Conservation (phyloP, 495 filamentous ascomycete genomes). For the Hyaloscypha finlandica region DNA sequence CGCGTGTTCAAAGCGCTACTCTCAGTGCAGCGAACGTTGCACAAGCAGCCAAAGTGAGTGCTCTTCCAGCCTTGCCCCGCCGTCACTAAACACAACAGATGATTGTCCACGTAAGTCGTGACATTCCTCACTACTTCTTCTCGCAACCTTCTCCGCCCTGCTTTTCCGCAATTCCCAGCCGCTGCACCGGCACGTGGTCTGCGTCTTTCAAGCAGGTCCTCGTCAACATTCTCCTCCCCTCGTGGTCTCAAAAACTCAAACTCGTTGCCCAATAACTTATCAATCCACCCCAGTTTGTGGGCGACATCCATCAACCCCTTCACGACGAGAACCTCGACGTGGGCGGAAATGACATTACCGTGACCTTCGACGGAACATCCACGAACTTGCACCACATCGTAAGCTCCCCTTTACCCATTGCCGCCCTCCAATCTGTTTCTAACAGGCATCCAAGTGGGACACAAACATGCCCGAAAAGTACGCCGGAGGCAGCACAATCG, state of each 20-base stretch:
- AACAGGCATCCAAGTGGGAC: conserved; percentile 42
- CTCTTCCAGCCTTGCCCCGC: background rate
- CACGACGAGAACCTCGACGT: conserved; percentile 59
- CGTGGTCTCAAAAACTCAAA: conserved; percentile 15
- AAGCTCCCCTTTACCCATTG: background rate
- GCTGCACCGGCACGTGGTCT: conserved; percentile 14
- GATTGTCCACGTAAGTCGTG: conserved; percentile 31
- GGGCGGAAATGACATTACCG: conserved; percentile 61
- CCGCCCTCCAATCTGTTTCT: background rate
- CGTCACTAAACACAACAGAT: conserved; percentile 14
- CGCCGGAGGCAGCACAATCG: conserved; percentile 38
- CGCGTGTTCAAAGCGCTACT: conserved; percentile 16
- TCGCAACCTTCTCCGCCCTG: background rate
- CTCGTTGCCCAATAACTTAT: conserved; percentile 4
- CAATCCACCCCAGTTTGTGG: conserved; percentile 46
- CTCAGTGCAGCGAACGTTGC: conserved; percentile 20
- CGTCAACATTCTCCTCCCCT: conserved; percentile 20
- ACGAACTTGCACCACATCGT: conserved; percentile 59
- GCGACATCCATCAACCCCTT: conserved; percentile 65
- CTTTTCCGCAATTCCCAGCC: background rate
- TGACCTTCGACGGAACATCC: conserved; percentile 51
- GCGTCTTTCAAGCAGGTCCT: conserved; percentile 12
- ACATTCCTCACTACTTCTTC: background rate
- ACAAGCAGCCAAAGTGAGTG: conserved; percentile 23
- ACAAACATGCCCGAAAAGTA: conserved; percentile 48